Evolutionary conservation across 1,284 basidiomycete species (phyloP).

Genomic region (Rhizopogon hawkerae): DNA sequence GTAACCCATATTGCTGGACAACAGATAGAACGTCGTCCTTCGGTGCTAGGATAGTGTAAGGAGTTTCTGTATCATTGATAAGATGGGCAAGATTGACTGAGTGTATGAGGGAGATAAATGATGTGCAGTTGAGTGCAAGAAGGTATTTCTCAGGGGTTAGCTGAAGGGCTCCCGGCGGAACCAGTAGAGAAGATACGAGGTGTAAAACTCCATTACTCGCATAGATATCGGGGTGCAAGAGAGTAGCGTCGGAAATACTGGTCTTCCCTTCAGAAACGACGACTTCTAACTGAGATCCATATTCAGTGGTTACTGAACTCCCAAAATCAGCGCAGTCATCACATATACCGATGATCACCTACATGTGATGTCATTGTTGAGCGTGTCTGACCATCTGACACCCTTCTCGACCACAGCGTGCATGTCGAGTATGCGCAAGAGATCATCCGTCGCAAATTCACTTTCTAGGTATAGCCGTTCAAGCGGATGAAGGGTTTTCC

Average conservation of each 20-base stretch:
- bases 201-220: constrained; percentile 95
- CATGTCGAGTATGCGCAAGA: constrained; percentile 69
- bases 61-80: constrained; percentile 66
- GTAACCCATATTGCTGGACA: constrained; percentile 46
- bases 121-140: constrained; percentile 81
- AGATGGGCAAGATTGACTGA: constrained; percentile 71
- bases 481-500: constrained; percentile 52
- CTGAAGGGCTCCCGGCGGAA: constrained; percentile 69
- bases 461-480: constrained; percentile 83
- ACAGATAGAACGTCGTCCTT: constrained; percentile 75
- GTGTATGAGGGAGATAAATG: constrained; percentile 83
- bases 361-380: constrained; percentile 49
- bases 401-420: constrained; percentile 53
- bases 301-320: constrained; percentile 58
- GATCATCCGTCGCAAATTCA: constrained; percentile 72
- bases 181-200: constrained; percentile 74
- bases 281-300: constrained; percentile 62
- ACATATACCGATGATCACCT: constrained; percentile 23
- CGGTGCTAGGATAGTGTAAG: constrained; percentile 83
- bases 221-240: constrained; percentile 73
- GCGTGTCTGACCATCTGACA: constrained; percentile 60
- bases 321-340: background rate
- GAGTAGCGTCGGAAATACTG: constrained; percentile 55
- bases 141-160: constrained; percentile 92
- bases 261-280: constrained; percentile 44